A percentile compares a stretch with the other conserved stretches of the same genome.
Evolutionary conservation across 805 yeast genomes (phyloP).

Genomic region (Schwanniomyces yamadae): DNA sequence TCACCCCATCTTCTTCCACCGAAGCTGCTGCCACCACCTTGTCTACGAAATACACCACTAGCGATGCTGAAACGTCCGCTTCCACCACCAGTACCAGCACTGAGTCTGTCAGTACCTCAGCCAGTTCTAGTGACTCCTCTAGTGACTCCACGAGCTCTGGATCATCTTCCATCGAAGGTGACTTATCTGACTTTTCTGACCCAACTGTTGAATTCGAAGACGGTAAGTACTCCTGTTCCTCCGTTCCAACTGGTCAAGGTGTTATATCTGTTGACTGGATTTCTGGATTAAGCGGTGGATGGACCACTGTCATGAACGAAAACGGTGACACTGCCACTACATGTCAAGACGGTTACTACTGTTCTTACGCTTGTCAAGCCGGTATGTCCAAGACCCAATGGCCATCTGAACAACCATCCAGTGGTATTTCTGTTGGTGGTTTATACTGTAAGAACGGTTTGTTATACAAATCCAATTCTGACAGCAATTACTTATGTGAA

Average conservation of each 20-base stretch:
- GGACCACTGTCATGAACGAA: conserved; percentile 45
- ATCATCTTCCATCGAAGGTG: conserved; percentile 49
- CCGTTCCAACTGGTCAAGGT: conserved; percentile 76
- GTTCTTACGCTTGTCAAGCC: conserved; percentile 76
- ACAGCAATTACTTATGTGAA: conserved; percentile 56
- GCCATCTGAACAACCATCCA: conserved; percentile 66
- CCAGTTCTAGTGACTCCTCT: conserved; percentile 9
- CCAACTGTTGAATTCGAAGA: conserved; percentile 61
- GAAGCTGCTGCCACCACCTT: conserved; percentile 9
- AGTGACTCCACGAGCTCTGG: conserved; percentile 26
- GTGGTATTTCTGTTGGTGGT: conserved; percentile 74
- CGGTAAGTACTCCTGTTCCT: conserved; percentile 66
- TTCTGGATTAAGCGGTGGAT: conserved; percentile 51
- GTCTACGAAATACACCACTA: conserved; percentile 11
- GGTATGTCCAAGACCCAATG: conserved; percentile 83
- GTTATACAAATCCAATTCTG: conserved; percentile 58
- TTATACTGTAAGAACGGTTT: conserved; percentile 59
- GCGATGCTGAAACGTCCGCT: conserved; percentile 10
- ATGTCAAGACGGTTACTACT: conserved; percentile 67
- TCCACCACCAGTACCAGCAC: conserved; percentile 4
- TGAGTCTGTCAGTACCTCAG: conserved; percentile 4
- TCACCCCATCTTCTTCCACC: conserved; percentile 23
- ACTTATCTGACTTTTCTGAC: conserved; percentile 48
- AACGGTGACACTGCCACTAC: conserved; percentile 46
- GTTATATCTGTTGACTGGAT: conserved; percentile 57